phyloP scores from a whole-genome alignment of 1,284 basidiomycete genomes.

The Pisolithus thermaeus region DNA sequence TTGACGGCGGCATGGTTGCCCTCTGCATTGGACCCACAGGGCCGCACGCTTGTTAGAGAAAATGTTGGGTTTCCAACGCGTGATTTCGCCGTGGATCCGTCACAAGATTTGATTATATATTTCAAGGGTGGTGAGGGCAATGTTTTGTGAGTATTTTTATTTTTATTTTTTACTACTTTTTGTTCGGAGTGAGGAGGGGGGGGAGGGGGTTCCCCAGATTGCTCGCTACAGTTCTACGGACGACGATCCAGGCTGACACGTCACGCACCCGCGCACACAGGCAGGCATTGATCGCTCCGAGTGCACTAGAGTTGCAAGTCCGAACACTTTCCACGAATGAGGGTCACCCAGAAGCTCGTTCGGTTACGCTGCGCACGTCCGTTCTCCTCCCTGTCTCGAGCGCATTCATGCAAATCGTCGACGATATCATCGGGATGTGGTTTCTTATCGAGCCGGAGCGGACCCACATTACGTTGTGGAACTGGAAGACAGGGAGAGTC shows the following conservation, averaged over 20 bases:
- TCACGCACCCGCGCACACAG: background rate
- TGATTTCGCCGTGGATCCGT: conserved; percentile 62
- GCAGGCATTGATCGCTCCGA: conserved; percentile 8
- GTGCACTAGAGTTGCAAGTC: conserved; percentile 29
- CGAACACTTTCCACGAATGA: conserved; percentile 39
- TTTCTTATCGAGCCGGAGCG: conserved; percentile 29
- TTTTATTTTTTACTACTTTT: background rate
- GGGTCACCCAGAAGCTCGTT: conserved; percentile 34
- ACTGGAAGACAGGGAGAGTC: conserved; percentile 44
- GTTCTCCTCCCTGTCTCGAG: conserved; percentile 18
- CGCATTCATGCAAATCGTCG: conserved; percentile 44
- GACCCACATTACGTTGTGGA: conserved; percentile 44
- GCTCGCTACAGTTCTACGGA: background rate
- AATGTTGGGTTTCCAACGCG: conserved; percentile 40
- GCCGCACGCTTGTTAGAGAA: conserved; percentile 23
- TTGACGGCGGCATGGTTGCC: conserved; percentile 39
- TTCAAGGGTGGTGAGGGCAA: conserved; percentile 31
- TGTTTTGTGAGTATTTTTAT: conserved; percentile 8
- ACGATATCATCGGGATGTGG: conserved; percentile 47
- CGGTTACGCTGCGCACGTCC: conserved; percentile 20
- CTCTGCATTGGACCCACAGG: conserved; percentile 12
- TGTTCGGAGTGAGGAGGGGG: too few relatives aligned
- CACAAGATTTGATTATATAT: conserved; percentile 50
- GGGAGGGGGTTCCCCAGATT: too few relatives aligned
- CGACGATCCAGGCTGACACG: background rate